Conservation (phyloP, 1,284 basidiomycete species). For the Boletus semigastroideus region DNA sequence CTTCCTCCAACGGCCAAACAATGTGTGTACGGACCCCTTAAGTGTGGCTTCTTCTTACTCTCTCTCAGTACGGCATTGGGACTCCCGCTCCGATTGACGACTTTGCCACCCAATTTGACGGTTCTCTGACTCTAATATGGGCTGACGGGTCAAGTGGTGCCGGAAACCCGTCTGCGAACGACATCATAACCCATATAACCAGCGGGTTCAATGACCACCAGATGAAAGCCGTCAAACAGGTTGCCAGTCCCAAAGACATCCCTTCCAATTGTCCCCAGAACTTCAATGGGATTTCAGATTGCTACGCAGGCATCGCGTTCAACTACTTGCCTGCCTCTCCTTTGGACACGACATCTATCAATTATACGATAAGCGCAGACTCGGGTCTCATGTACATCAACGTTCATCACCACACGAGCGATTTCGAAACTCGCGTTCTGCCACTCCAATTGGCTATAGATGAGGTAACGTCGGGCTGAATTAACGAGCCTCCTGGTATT, state of each 20-base stretch:
- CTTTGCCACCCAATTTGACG: constrained; percentile 51
- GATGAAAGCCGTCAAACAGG: constrained; percentile 45
- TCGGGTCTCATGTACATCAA: constrained; percentile 64
- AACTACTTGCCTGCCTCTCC: constrained; percentile 49
- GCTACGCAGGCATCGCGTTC: constrained; percentile 73
- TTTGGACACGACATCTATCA: constrained; percentile 43
- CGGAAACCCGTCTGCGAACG: constrained; percentile 47
- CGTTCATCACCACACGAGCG: constrained; percentile 62
- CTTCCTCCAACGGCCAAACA: constrained; percentile 51
- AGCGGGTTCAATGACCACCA: constrained; percentile 48
- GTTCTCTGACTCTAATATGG: constrained; percentile 57
- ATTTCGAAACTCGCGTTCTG: constrained; percentile 34
- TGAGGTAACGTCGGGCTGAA: constrained; percentile 41
- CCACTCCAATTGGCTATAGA: too few relatives aligned
- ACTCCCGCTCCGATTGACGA: constrained; percentile 49
- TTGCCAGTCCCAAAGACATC: constrained; percentile 49
- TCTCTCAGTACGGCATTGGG: constrained; percentile 64
- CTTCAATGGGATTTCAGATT: constrained; percentile 67
- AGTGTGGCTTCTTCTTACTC: constrained; percentile 5
- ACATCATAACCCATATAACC: constrained; percentile 59
- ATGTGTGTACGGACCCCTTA: constrained; percentile 20
- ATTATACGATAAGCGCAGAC: constrained; percentile 75
- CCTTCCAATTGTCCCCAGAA: constrained; percentile 66
- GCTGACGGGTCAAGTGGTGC: constrained; percentile 58
- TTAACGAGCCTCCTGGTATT: not conserved